Percentiles rank a stretch among this genome's conserved stretches.
These are phyloP conservation scores for Fragosphaeria purpurea DNA, from an alignment of 2,329 filamentous ascomycete genomes.

Conservation along the genomic window DNA sequence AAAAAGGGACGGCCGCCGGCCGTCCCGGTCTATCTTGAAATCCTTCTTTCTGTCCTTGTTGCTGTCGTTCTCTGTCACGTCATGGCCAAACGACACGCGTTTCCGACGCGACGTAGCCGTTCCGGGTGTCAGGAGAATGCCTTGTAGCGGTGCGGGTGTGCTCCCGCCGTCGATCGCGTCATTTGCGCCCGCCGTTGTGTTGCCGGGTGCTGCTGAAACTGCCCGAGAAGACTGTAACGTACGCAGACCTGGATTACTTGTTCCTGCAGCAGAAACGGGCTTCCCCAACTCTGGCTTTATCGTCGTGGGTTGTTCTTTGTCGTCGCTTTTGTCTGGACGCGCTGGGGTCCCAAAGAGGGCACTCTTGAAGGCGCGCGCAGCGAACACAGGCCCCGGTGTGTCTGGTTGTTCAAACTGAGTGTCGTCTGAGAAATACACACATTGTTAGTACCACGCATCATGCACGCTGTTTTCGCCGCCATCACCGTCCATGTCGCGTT, in stretches of 20 bases:
- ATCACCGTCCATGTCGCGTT: background rate
- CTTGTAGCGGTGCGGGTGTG: slow-evolving; percentile 27
- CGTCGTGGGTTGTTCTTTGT: slow-evolving; percentile 2
- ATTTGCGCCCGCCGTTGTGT: slow-evolving; percentile 14
- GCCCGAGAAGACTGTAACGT: too few species aligned
- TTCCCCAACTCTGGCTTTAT: too few species aligned
- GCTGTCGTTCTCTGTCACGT: slow-evolving; percentile 36
- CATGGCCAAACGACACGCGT: slow-evolving; percentile 54
- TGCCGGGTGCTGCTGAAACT: slow-evolving; percentile 21
- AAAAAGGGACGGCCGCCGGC: slow-evolving; percentile 12
- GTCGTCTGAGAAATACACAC: slow-evolving; percentile 22
- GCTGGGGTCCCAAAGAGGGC: slow-evolving; percentile 53
- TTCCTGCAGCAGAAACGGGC: too few species aligned
- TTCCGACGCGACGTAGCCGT: slow-evolving; percentile 51
- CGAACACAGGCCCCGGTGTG: slow-evolving; percentile 57
- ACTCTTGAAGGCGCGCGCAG: slow-evolving; percentile 53
- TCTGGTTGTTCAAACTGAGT: slow-evolving; percentile 48
- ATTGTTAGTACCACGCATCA: background rate
- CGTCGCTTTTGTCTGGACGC: slow-evolving; percentile 16
- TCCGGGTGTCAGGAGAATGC: slow-evolving; percentile 55
- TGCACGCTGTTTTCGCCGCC: background rate
- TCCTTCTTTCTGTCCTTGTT: slow-evolving; percentile 19
- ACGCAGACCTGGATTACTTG: too few species aligned
- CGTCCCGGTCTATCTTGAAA: slow-evolving; percentile 13
- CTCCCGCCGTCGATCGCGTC: background rate